These are phyloP conservation scores for Colletotrichum siamense DNA, from an alignment of 2,329 filamentous ascomycete species.

Conservation along the genomic window DNA sequence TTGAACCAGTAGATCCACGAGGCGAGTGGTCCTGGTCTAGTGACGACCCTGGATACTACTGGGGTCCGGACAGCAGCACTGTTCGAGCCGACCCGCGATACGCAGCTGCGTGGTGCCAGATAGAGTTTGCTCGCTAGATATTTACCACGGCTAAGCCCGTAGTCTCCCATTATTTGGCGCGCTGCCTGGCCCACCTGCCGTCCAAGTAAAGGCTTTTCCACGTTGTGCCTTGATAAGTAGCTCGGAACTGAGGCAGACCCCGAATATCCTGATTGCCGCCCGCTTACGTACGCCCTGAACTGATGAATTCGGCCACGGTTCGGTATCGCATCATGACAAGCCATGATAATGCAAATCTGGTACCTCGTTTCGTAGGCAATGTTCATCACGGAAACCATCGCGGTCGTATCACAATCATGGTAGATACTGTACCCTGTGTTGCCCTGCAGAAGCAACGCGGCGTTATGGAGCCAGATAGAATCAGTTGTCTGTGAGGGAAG, in stretches of 20 bases:
- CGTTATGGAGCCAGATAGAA: neutral
- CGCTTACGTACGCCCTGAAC: neutral
- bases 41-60: neutral
- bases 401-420: neutral
- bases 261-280: neutral
- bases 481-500: neutral
- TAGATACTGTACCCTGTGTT: neutral
- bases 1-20: neutral
- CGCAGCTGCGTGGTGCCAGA: neutral
- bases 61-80: neutral
- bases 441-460: neutral
- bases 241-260: neutral
- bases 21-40: neutral
- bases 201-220: neutral
- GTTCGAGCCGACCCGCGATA: neutral
- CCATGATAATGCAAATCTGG: neutral
- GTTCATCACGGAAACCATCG: neutral
- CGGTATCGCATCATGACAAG: neutral
- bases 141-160: neutral
- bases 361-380: neutral
- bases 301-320: neutral
- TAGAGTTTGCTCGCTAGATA: neutral
- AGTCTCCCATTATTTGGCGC: neutral
- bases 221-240: neutral
- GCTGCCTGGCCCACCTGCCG: neutral